These are phyloP conservation scores for Plasmodiophora brassicae DNA, from an alignment of 208 protist species.

Conservation along the genomic window DNA sequence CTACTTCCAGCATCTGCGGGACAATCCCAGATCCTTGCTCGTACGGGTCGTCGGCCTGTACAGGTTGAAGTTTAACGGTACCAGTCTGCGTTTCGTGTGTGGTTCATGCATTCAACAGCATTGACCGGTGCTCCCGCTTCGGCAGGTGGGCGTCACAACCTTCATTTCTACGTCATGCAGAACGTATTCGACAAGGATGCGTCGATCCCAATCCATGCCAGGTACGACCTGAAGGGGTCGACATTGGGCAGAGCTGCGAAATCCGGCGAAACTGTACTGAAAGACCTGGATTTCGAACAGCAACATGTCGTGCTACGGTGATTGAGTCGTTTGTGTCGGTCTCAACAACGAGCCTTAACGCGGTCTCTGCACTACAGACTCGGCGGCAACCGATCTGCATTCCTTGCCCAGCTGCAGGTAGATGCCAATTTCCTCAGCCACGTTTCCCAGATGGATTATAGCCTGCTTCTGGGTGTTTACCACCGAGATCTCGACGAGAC, in stretches of 20 bases:
- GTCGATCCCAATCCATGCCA: conserved; percentile 22
- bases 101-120: too few species aligned
- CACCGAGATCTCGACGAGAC: neutral
- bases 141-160: neutral
- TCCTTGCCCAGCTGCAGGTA: neutral
- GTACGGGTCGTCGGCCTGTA: conserved; percentile 33
- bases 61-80: conserved; percentile 1
- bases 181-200: conserved; percentile 31
- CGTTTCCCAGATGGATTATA: conserved; percentile 30
- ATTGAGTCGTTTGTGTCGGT: too few species aligned
- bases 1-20: conserved; percentile 9
- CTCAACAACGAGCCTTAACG: too few species aligned
- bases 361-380: too few species aligned
- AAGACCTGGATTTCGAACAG: neutral
- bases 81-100: neutral
- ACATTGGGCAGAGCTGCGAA: neutral
- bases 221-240: conserved; percentile 39
- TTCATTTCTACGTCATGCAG: conserved; percentile 32
- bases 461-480: conserved; percentile 34
- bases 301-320: neutral
- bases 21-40: conserved; percentile 20
- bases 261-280: neutral
- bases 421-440: conserved; percentile 5
- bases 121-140: neutral
- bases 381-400: neutral